phyloP scores from a whole-genome alignment of 2,329 filamentous ascomycete genomes.

The Epichloe festucae region DNA sequence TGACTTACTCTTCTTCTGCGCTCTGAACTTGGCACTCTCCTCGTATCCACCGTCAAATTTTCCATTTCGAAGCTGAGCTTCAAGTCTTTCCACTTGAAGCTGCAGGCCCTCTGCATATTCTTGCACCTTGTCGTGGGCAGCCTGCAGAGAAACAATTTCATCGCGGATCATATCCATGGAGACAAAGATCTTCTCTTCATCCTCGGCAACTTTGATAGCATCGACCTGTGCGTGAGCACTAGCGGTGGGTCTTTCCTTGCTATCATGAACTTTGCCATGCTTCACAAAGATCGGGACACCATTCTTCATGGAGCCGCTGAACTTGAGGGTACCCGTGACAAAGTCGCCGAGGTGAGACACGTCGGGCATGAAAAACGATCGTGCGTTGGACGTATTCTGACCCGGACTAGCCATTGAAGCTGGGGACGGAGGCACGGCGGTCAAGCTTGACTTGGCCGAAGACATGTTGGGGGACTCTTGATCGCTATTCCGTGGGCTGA shows the following conservation, averaged over 20 bases:
- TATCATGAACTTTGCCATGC: conserved; percentile 37
- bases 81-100: conserved; percentile 36
- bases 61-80: conserved; percentile 33
- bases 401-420: conserved; percentile 20
- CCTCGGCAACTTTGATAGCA: conserved; percentile 34
- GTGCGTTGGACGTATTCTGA: conserved; percentile 28
- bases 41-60: conserved; percentile 31
- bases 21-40: conserved; percentile 29
- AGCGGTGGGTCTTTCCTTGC: conserved; percentile 19
- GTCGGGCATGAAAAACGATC: conserved; percentile 42
- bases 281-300: conserved; percentile 44
- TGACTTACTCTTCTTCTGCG: conserved; percentile 44
- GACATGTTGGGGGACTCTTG: conserved; percentile 23
- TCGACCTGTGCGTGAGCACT: conserved; percentile 35
- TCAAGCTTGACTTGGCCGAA: conserved; percentile 28
- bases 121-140: conserved; percentile 42
- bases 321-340: conserved; percentile 39
- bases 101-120: conserved; percentile 41
- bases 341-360: conserved; percentile 44
- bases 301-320: conserved; percentile 36
- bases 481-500: conserved; percentile 14
- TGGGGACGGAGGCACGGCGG: conserved; percentile 27
- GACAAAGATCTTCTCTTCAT: conserved; percentile 45
- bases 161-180: conserved; percentile 50
- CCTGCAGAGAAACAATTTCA: conserved; percentile 41